These are phyloP conservation scores for Baorangia bicolor DNA, from an alignment of 768 basidiomycete species.

Conservation along the genomic window DNA sequence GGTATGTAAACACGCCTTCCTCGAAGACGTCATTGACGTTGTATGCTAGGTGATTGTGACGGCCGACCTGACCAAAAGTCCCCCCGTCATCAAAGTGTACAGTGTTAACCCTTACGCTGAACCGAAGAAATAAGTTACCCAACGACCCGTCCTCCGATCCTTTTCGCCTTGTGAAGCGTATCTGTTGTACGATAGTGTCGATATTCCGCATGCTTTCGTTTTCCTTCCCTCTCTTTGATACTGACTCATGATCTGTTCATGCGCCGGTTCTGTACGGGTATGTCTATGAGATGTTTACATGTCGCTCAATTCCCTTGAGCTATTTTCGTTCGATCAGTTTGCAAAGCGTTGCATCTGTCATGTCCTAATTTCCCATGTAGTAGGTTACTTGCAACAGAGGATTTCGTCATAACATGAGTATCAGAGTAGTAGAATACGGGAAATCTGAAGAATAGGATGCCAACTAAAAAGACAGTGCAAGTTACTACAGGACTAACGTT, in stretches of 20 bases:
- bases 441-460: background rate
- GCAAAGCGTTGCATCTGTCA: conserved; percentile 15
- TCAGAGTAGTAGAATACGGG: background rate
- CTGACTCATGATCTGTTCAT: conserved; percentile 32
- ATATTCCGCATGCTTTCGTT: conserved; percentile 33
- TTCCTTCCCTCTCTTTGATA: conserved; percentile 28
- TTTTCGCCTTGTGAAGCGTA: conserved; percentile 4
- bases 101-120: conserved; percentile 90
- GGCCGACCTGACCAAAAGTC: conserved; percentile 92
- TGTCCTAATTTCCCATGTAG: conserved; percentile 24
- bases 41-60: conserved; percentile 81
- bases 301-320: conserved; percentile 19
- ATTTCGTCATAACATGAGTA: conserved; percentile 1
- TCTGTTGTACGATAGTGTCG: conserved; percentile 33
- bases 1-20: conserved; percentile 45
- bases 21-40: conserved; percentile 3
- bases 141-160: background rate
- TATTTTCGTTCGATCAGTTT: conserved; percentile 12
- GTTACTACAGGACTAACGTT: background rate
- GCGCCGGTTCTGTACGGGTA: conserved; percentile 29
- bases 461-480: background rate
- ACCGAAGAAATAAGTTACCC: conserved; percentile 39
- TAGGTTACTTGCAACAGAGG: conserved; percentile 18
- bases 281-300: conserved; percentile 28
- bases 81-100: conserved; percentile 96